Conservation (phyloP, 2,329 filamentous ascomycete genomes). For the Nectriaceae sp. region DNA sequence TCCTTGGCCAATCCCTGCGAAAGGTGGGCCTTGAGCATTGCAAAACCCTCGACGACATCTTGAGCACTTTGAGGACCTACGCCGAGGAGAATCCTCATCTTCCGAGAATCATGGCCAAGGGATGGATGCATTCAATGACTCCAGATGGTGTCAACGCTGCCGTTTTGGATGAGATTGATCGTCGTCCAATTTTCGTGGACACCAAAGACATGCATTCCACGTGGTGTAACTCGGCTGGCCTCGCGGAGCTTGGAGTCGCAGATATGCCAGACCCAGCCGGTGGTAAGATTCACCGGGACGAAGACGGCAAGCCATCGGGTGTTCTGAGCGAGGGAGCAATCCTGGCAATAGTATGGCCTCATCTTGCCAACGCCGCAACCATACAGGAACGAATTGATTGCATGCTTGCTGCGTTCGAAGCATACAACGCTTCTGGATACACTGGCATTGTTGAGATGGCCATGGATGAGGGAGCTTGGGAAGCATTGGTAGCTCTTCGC, state of each 20-base stretch:
- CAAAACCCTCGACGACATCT: conserved; percentile 51
- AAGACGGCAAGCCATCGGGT: conserved; percentile 48
- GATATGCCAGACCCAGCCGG: conserved; percentile 50
- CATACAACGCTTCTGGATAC: conserved; percentile 54
- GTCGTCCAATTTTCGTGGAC: conserved; percentile 57
- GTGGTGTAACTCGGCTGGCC: conserved; percentile 56
- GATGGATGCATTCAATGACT: conserved; percentile 57
- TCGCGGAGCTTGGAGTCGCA: conserved; percentile 50
- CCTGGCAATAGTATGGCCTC: conserved; percentile 57
- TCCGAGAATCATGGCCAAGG: conserved; percentile 52
- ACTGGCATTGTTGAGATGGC: conserved; percentile 62
- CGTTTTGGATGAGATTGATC: conserved; percentile 52
- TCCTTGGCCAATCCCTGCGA: conserved; percentile 54
- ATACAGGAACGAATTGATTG: conserved; percentile 50
- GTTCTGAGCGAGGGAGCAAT: conserved; percentile 55
- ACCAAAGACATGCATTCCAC: conserved; percentile 58
- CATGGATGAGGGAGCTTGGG: conserved; percentile 61
- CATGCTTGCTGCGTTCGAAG: conserved; percentile 49
- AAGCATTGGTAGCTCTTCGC: conserved; percentile 48
- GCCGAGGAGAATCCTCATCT: conserved; percentile 49
- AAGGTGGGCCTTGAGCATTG: conserved; percentile 53
- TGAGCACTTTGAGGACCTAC: conserved; percentile 45
- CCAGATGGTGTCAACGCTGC: conserved; percentile 45
- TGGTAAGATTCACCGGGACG: conserved; percentile 54
- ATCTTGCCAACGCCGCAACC: conserved; percentile 48